These are phyloP conservation scores for Geotrichum reessii DNA, from an alignment of 1,139 yeast genomes.

Conservation along the genomic window DNA sequence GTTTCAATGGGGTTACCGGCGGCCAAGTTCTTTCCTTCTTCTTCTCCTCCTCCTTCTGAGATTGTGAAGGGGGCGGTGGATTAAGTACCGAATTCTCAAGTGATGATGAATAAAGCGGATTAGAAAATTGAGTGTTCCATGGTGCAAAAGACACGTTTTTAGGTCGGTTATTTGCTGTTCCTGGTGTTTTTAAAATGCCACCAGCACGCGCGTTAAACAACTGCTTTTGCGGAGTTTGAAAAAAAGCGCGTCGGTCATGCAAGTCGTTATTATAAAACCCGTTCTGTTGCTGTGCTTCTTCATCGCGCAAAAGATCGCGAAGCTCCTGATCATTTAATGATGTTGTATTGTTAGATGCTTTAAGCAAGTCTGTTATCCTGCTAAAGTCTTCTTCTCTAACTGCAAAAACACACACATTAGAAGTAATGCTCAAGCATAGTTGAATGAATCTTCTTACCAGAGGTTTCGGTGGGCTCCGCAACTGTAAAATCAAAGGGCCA, in stretches of 20 bases:
- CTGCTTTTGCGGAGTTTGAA: conserved; percentile 1
- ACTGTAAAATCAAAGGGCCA: conserved; percentile 17
- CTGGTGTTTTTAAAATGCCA: conserved; percentile 10
- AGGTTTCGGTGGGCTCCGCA: conserved; percentile 11
- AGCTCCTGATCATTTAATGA: not conserved
- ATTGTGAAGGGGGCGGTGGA: not conserved
- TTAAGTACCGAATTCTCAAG: not conserved
- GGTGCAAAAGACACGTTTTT: conserved; percentile 14
- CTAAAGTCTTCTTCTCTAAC: conserved; percentile 15
- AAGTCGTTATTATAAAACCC: not conserved
- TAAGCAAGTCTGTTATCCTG: conserved; percentile 13
- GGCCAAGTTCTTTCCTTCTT: no score
- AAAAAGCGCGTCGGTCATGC: not conserved
- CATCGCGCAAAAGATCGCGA: not conserved
- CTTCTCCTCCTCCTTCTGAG: not conserved
- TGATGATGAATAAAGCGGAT: not conserved
- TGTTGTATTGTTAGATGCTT: not conserved
- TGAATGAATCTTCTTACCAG: conserved; percentile 7
- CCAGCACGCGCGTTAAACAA: not conserved
- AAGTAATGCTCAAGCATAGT: not conserved
- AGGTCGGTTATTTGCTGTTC: conserved; percentile 7
- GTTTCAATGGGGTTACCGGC: conserved; percentile 10
- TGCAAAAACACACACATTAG: not conserved
- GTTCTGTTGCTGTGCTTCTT: not conserved
- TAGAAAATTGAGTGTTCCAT: conserved; percentile 4